Conservation (phyloP, 2,329 filamentous ascomycete species). For the Pyrenophora teres region DNA sequence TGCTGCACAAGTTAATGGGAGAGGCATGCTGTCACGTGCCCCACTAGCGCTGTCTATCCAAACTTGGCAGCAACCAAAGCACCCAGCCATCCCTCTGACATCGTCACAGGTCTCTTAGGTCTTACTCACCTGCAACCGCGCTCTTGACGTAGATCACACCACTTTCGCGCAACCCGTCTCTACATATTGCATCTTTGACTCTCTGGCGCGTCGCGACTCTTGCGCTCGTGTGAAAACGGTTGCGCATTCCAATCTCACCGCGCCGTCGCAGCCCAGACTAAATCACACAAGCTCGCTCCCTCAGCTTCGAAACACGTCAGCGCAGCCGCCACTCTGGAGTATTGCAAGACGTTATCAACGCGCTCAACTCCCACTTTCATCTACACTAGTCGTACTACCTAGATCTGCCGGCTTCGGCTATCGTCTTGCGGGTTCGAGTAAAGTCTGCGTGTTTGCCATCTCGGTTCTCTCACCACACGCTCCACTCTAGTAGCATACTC, state of each 20-base stretch:
- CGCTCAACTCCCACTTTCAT: constrained; percentile 30
- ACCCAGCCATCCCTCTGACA: constrained; percentile 9
- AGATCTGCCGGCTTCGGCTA: constrained; percentile 29
- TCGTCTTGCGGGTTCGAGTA: constrained; percentile 34
- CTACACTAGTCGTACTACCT: constrained; percentile 32
- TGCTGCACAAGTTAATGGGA: not conserved
- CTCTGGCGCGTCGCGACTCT: constrained; percentile 27
- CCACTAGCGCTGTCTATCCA: constrained; percentile 14
- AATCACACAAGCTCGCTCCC: constrained; percentile 23
- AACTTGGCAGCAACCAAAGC: constrained; percentile 18
- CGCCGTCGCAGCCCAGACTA: constrained; percentile 33
- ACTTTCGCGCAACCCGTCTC: constrained; percentile 21
- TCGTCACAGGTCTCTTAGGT: constrained; percentile 13
- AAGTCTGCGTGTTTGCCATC: constrained; percentile 33
- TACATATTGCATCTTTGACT: constrained; percentile 13
- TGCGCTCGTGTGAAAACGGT: constrained; percentile 22
- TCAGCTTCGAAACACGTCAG: constrained; percentile 30
- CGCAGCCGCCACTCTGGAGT: constrained; percentile 19
- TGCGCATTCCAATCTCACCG: constrained; percentile 26
- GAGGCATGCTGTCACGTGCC: constrained; percentile 21
- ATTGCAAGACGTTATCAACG: constrained; percentile 24
- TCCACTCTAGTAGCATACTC: constrained; percentile 11
- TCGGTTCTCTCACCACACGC: constrained; percentile 23
- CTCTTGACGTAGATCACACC: constrained; percentile 28
- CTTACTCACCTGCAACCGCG: constrained; percentile 27